Evolutionary conservation across 2,329 filamentous ascomycete species (phyloP).

Genomic region (Diaporthe humulicola): DNA sequence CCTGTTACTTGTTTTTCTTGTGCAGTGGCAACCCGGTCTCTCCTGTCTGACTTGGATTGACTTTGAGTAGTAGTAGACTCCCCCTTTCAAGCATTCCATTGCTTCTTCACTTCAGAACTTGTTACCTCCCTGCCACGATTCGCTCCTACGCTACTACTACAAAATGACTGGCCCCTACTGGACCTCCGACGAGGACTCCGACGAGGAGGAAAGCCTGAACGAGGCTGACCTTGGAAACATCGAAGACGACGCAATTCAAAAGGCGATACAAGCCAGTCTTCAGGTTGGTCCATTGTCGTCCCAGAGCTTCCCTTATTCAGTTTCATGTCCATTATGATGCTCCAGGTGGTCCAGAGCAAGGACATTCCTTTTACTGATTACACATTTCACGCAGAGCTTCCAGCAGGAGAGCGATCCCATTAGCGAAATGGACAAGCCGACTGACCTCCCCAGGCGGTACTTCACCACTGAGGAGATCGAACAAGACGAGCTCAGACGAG

Average conservation of each 20-base stretch:
- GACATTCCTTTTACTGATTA: background rate
- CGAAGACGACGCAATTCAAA: background rate
- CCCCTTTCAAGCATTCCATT: background rate
- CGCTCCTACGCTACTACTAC: background rate
- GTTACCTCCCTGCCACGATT: background rate
- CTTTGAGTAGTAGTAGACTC: too few relatives aligned
- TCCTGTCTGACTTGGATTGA: background rate
- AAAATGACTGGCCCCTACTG: background rate
- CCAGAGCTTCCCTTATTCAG: background rate
- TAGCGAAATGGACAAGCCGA: background rate
- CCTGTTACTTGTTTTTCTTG: background rate
- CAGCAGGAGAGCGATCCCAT: too few relatives aligned
- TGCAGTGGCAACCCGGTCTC: background rate
- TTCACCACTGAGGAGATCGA: background rate
- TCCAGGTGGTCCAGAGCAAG: background rate
- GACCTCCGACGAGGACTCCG: background rate
- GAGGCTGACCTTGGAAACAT: background rate
- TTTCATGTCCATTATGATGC: background rate
- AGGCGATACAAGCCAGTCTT: background rate
- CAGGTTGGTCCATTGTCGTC: background rate
- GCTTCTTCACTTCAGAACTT: background rate
- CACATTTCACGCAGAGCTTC: background rate
- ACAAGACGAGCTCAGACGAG: background rate
- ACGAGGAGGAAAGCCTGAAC: background rate
- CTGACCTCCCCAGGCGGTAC: background rate